A percentile compares a stretch with the other conserved stretches of the same genome.
These are phyloP conservation scores for Mucuna pruriens DNA, from an alignment of 306 rosid species.

Conservation along the genomic window DNA sequence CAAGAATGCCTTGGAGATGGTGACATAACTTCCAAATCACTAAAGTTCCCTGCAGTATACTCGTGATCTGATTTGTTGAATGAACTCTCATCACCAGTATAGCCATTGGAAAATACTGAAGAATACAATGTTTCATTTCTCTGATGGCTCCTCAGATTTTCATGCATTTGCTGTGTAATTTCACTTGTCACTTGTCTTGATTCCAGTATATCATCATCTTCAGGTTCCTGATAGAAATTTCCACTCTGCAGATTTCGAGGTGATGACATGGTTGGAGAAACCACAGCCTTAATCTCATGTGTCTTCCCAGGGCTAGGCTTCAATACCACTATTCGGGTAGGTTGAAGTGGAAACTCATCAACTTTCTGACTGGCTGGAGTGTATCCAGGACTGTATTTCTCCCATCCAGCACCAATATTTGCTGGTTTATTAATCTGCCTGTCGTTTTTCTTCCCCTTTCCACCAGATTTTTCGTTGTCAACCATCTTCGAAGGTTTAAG, in stretches of 20 bases:
- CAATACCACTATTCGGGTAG: constrained; percentile 95
- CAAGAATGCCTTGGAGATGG: constrained; percentile 92
- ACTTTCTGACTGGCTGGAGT: constrained; percentile 57
- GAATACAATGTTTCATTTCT: constrained; percentile 79
- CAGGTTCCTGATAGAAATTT: constrained; percentile 55
- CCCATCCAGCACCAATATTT: constrained; percentile 55
- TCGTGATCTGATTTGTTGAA: constrained; percentile 83
- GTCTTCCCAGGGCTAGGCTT: constrained; percentile 82
- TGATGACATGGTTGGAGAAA: constrained; percentile 64
- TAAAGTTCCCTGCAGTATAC: constrained; percentile 66
- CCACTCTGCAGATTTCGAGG: constrained; percentile 59
- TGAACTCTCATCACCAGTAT: constrained; percentile 94
- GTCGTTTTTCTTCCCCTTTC: constrained; percentile 55
- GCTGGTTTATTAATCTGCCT: constrained; percentile 55
- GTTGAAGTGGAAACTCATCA: constrained; percentile 71
- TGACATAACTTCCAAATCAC: constrained; percentile 87
- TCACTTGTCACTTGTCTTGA: constrained; percentile 64
- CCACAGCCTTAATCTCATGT: constrained; percentile 63
- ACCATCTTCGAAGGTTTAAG: constrained; percentile 90
- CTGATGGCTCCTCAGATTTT: constrained; percentile 56
- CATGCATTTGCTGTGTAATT: constrained; percentile 60
- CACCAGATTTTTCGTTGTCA: constrained; percentile 52
- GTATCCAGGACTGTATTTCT: constrained; percentile 51
- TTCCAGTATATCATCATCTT: constrained; percentile 61
- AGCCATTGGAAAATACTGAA: constrained; percentile 85